Base-by-base conservation (phyloP, 805 yeast genomes). In the Candida arabinofermentans region DNA sequence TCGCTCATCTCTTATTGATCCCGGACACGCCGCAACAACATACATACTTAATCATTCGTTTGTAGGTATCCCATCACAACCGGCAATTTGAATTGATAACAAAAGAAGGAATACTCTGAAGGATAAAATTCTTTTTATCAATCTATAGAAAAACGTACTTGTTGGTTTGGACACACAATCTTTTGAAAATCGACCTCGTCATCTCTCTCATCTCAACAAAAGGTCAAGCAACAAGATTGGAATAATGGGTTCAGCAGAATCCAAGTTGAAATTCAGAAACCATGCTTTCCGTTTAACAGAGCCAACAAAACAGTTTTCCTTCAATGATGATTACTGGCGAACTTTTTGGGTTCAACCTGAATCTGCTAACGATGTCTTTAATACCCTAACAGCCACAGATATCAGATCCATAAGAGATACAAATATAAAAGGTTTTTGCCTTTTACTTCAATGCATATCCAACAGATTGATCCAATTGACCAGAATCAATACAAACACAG, bases 171-270 rank as follows among this genome's bases (percentile, higher is more conserved):
- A n/a, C n/a, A n/a, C n/a, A n/a, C n/a, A n/a, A n/a, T n/a, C n/a
- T n/a, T n/a, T n/a, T n/a, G n/a, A n/a, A n/a, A n/a, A n/a, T n/a
- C n/a, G n/a, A n/a, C n/a, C n/a, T n/a, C n/a, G n/a, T n/a, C n/a
- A n/a, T n/a, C 35, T 26, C 34, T 33, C 32, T 23, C 39, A 41
- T 18, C 35, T 35, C n/a, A 14, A 16, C 26, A 34, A 18, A 27
- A 26, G 31, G 27, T 27, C 27, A 33, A 31, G 26, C 30, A 35
- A 22, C 13, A 29, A 17, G 6, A 5, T 39, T 34, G 26, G 19
- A 40, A 30, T 27, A 32, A 87, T 87, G 95, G 89, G 83, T 32
- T 75, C 82, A 24, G 67, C 82, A n/a, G 91, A 85, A 43, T 85
- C 90, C 19, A 82, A 73, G 54, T 64, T 76, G 29, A 67, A 69